Percentiles rank a stretch among this genome's conserved stretches.
Conservation (phyloP, 257 asterid species). For the Plectranthus barbatus region DNA sequence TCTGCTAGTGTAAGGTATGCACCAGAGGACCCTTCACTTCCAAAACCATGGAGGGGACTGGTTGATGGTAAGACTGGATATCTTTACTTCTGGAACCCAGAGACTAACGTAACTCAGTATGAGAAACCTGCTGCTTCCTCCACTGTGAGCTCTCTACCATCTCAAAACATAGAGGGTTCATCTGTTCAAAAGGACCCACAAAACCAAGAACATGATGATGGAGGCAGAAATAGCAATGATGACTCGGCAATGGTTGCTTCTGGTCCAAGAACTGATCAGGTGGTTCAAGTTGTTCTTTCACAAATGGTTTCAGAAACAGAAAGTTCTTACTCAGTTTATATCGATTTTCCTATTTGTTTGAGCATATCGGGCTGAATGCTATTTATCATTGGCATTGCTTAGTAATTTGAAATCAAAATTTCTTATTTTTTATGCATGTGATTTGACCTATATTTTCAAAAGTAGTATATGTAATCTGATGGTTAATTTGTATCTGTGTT, state of each 20-base stretch:
- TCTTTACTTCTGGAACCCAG: constrained; percentile 90
- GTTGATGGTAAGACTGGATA: constrained; percentile 73
- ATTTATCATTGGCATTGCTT: background rate
- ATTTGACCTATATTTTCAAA: background rate
- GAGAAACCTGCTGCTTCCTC: constrained; percentile 52
- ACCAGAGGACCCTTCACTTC: constrained; percentile 94
- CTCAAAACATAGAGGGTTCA: constrained; percentile 31
- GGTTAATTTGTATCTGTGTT: background rate
- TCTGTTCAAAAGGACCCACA: constrained; percentile 37
- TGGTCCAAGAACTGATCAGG: constrained; percentile 44
- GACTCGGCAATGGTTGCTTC: constrained; percentile 26
- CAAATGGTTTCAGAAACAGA: background rate
- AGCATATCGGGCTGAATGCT: background rate
- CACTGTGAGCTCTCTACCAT: constrained; percentile 26
- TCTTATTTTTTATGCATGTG: background rate
- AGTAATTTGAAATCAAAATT: background rate
- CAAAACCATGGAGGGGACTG: constrained; percentile 87
- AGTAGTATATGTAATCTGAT: background rate
- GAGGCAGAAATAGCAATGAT: constrained; percentile 31
- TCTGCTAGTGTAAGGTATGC: constrained; percentile 55
- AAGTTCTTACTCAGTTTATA: background rate
- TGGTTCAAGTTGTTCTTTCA: constrained; percentile 15
- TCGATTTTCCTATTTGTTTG: background rate
- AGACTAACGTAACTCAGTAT: constrained; percentile 79
- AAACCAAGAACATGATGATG: constrained; percentile 19